Evolutionary conservation across 2,329 filamentous ascomycete genomes (phyloP).

Genomic region (Atkinsonella hypoxylon): DNA sequence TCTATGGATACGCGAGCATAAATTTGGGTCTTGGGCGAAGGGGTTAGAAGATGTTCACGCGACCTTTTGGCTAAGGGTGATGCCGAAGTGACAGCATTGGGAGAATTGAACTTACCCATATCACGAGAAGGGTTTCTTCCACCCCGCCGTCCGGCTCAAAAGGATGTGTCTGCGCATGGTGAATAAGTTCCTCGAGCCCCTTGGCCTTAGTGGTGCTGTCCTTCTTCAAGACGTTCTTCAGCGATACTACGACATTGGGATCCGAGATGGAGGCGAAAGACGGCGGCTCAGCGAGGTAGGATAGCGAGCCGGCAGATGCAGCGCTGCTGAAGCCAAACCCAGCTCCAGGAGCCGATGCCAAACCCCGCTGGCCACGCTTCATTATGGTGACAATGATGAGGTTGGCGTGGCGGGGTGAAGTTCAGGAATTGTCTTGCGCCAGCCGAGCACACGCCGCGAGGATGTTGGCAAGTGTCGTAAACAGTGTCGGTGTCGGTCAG

Average conservation of each 20-base stretch:
- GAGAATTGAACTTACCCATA: constrained; percentile 52
- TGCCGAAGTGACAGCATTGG: not conserved
- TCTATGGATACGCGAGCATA: constrained; percentile 89
- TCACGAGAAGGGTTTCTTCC: constrained; percentile 74
- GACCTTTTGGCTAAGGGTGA: not conserved
- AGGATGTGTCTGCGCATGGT: constrained; percentile 44
- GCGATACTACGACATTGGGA: constrained; percentile 72
- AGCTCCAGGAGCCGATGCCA: constrained; percentile 7
- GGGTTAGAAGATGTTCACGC: not conserved
- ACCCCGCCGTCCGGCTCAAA: constrained; percentile 46
- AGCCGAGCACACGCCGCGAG: not conserved
- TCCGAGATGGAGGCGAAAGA: constrained; percentile 69
- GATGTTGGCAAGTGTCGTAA: not conserved
- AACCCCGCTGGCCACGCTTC: constrained; percentile 8
- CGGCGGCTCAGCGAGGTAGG: constrained; percentile 77
- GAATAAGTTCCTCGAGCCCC: constrained; percentile 73
- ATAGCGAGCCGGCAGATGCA: constrained; percentile 44
- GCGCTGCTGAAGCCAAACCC: constrained; percentile 23
- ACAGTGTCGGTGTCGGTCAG: not conserved
- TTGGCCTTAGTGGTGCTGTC: constrained; percentile 86
- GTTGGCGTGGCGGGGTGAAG: not conserved
- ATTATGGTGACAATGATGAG: constrained; percentile 1
- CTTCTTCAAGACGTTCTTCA: constrained; percentile 88
- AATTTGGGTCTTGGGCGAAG: constrained; percentile 53
- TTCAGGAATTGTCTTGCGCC: not conserved